These are phyloP conservation scores for Rugonectria rugulosa DNA, from an alignment of 2,329 filamentous ascomycete species.

Conservation along the genomic window DNA sequence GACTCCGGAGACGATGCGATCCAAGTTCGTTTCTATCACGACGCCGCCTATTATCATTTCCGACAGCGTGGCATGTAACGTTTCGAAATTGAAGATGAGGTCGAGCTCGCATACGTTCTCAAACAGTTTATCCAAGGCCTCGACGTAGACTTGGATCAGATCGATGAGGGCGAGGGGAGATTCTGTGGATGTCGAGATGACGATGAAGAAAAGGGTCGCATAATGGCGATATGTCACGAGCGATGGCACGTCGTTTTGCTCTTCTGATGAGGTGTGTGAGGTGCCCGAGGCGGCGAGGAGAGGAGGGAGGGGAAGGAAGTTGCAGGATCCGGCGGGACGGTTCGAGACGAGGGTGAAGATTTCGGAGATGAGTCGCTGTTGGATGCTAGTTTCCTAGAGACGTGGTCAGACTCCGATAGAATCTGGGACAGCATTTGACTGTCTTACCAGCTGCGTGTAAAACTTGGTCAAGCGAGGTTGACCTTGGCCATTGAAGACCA, in stretches of 20 bases:
- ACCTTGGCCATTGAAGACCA: slow-evolving; percentile 98
- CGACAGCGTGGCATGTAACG: slow-evolving; percentile 85
- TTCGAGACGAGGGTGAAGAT: slow-evolving; percentile 97
- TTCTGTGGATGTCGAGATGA: slow-evolving; percentile 96
- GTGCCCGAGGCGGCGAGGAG: slow-evolving; percentile 70
- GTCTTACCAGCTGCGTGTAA: slow-evolving; percentile 87
- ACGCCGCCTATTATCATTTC: slow-evolving; percentile 98
- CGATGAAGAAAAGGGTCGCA: slow-evolving; percentile 97
- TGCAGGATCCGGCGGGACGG: slow-evolving; percentile 90
- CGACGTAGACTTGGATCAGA: slow-evolving; percentile 97
- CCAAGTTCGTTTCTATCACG: slow-evolving; percentile 89
- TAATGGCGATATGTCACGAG: slow-evolving; percentile 98
- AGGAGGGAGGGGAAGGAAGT: slow-evolving; percentile 86
- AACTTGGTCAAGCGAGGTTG: slow-evolving; percentile 98
- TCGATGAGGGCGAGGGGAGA: slow-evolving; percentile 95
- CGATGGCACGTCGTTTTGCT: slow-evolving; percentile 87
- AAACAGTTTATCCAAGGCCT: slow-evolving; percentile 91
- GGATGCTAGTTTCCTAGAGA: slow-evolving; percentile 88
- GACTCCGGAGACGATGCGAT: slow-evolving; percentile 88
- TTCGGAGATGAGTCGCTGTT: slow-evolving; percentile 95
- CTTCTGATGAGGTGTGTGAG: slow-evolving; percentile 69
- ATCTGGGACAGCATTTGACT: not conserved
- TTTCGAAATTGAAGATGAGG: slow-evolving; percentile 99
- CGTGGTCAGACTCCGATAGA: slow-evolving; percentile 12
- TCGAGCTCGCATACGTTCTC: slow-evolving; percentile 99